Evolutionary conservation across 306 rosid genomes (phyloP), one percentile per base, ranked within the genome.

Genomic region (Dryas octopetala): DNA sequence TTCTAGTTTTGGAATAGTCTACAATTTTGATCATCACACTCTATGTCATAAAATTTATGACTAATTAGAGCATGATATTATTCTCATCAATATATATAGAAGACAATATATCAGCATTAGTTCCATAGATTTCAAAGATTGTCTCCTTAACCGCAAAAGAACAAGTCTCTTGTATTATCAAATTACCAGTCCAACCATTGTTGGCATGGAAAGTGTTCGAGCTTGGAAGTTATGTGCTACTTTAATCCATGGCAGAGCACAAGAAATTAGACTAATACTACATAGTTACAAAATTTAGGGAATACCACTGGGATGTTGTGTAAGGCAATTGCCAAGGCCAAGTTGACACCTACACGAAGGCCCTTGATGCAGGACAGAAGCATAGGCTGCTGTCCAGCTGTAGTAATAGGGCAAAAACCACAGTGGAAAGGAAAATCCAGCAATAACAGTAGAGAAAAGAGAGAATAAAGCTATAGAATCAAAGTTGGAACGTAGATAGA

Each of bases 301-400:
- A 74, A 16, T 88, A 96, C 99, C 98, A 92, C 98, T 16, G 97
- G 99, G 70, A 95, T 95, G 78, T 95, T 90, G 91, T 95, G 99
- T 81, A 95, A 85, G 81, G 99, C 97, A 81, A 96, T 96, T 78
- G 99, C 99, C 84, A 96, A 78, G 74, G 99, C 98, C 83, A 96
- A 85, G 84, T 96, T 96, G 77, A 96, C 66, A 79, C 99, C 99
- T 77, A 96, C 97, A 54, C 92, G 93, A 63, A 96, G 97, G 59
- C 98, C 23, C 23, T 19, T 19, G 23, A 19, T 19, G 23, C 23
- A 19, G 23, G 23, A 19, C 23, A 19, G 23, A 19, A 19, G 23
- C 23, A 19, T 19, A 19, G 23, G 23, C 23, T 19, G 23, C 23
- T 19, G 23, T 19, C 23, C 23, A 19, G 23, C 23, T 19, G 23